phyloP scores from a whole-genome alignment of 305 asterid genomes.

The Fraxinus ornus region DNA sequence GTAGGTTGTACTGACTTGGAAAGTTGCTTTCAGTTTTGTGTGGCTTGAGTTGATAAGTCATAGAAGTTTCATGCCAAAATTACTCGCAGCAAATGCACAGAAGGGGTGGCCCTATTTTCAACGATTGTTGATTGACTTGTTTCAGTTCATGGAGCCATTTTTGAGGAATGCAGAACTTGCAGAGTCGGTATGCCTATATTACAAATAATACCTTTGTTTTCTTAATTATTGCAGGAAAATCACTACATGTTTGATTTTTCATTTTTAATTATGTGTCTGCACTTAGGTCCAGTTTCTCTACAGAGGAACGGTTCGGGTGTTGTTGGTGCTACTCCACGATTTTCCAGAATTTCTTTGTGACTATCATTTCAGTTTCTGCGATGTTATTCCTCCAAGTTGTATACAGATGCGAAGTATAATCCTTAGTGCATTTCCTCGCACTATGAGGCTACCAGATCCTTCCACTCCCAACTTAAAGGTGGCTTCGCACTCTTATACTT shows the following conservation, averaged over 20 bases:
- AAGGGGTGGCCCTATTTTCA: slow-evolving; percentile 97
- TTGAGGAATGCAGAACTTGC: slow-evolving; percentile 90
- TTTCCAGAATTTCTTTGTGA: slow-evolving; percentile 98
- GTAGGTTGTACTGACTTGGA: slow-evolving; percentile 32
- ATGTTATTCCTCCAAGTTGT: slow-evolving; percentile 97
- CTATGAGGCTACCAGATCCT: slow-evolving; percentile 97
- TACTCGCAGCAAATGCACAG: slow-evolving; percentile 83
- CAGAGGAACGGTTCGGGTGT: slow-evolving; percentile 91
- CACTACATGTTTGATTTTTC: slow-evolving; percentile 1
- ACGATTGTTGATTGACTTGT: slow-evolving; percentile 79
- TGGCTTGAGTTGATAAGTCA: slow-evolving; percentile 99
- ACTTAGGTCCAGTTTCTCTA: slow-evolving; percentile 76
- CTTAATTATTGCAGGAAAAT: not conserved
- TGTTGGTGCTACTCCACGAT: slow-evolving; percentile 97
- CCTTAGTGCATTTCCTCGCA: slow-evolving; percentile 98
- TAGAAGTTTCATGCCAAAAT: slow-evolving; percentile 95
- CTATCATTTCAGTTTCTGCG: slow-evolving; percentile 99
- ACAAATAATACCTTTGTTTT: slow-evolving; percentile 5
- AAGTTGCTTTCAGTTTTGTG: slow-evolving; percentile 72
- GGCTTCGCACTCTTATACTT: not conserved
- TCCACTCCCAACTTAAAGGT: slow-evolving; percentile 96
- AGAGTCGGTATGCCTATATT: slow-evolving; percentile 64
- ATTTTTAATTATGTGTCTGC: slow-evolving; percentile 9
- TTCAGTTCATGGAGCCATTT: slow-evolving; percentile 97
- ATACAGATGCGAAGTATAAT: slow-evolving; percentile 94